phyloP scores from a whole-genome alignment of 2,329 filamentous ascomycete species.

The Alternaria metachromatica region DNA sequence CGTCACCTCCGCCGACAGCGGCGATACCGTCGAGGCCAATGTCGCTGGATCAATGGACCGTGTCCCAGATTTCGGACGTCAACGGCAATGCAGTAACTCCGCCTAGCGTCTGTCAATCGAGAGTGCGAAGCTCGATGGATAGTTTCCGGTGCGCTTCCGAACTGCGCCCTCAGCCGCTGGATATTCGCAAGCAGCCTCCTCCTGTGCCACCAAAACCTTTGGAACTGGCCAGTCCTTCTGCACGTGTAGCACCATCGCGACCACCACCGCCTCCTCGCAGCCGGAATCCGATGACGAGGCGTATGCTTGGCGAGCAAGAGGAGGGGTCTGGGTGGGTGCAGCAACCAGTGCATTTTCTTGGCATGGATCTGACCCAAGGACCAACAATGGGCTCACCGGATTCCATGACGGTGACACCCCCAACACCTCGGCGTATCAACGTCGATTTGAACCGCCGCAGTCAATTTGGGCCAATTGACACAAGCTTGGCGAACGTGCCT shows the following conservation, averaged over 20 bases:
- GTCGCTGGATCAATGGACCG: not conserved
- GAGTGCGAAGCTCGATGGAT: not conserved
- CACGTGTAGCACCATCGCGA: not conserved
- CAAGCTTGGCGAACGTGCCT: not conserved
- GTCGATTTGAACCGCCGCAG: not conserved
- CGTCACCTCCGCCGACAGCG: not conserved
- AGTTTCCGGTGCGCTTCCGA: not conserved
- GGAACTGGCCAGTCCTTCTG: not conserved
- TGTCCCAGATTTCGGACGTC: not conserved
- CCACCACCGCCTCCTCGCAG: not conserved
- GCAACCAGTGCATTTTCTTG: not conserved
- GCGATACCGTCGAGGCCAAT: not conserved
- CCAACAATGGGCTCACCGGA: not conserved
- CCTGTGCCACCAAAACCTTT: not conserved
- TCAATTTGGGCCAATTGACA: not conserved
- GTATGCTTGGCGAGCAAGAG: not conserved
- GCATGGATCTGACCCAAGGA: not conserved
- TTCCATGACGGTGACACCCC: not conserved
- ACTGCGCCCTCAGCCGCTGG: not conserved
- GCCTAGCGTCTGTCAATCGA: not conserved
- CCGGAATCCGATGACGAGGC: not conserved
- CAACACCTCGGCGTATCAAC: not conserved
- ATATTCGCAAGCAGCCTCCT: not conserved
- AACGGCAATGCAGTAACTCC: not conserved
- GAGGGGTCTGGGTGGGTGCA: not conserved